phyloP scores from a whole-genome alignment of 495 filamentous ascomycete species.

The Aspergillus avenaceus region DNA sequence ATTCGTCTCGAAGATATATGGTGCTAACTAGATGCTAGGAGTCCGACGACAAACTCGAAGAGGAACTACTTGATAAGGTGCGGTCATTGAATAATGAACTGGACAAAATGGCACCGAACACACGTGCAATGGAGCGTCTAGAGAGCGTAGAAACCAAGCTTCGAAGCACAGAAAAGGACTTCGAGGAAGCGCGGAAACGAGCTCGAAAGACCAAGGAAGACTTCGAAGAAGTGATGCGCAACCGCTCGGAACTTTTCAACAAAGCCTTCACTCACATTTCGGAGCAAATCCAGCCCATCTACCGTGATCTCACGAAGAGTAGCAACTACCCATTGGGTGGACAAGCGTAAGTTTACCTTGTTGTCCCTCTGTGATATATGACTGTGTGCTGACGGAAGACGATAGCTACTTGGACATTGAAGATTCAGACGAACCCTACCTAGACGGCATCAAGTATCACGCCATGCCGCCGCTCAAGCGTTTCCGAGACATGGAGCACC shows the following conservation, averaged over 20 bases:
- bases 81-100: slow-evolving; percentile 68
- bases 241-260: slow-evolving; percentile 87
- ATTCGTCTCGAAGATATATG: too few species aligned
- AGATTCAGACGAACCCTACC: slow-evolving; percentile 85
- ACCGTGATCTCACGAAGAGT: slow-evolving; percentile 88
- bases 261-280: slow-evolving; percentile 93
- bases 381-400: not conserved
- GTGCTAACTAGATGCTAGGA: slow-evolving; percentile 44
- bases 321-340: slow-evolving; percentile 84
- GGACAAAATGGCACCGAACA: slow-evolving; percentile 91
- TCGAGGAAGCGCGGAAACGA: slow-evolving; percentile 70
- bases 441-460: slow-evolving; percentile 93
- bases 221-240: slow-evolving; percentile 75
- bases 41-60: slow-evolving; percentile 67
- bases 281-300: slow-evolving; percentile 88
- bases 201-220: slow-evolving; percentile 73
- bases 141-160: slow-evolving; percentile 80
- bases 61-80: slow-evolving; percentile 76
- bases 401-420: slow-evolving; percentile 81
- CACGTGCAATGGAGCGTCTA: slow-evolving; percentile 90
- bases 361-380: not conserved
- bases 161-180: slow-evolving; percentile 81
- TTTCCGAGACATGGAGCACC: slow-evolving; percentile 98
- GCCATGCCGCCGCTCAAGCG: slow-evolving; percentile 98
- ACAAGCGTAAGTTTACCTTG: slow-evolving; percentile 59